These are phyloP conservation scores for Trichoderma pleuroti DNA, from an alignment of 2,329 filamentous ascomycete genomes.

Conservation along the genomic window DNA sequence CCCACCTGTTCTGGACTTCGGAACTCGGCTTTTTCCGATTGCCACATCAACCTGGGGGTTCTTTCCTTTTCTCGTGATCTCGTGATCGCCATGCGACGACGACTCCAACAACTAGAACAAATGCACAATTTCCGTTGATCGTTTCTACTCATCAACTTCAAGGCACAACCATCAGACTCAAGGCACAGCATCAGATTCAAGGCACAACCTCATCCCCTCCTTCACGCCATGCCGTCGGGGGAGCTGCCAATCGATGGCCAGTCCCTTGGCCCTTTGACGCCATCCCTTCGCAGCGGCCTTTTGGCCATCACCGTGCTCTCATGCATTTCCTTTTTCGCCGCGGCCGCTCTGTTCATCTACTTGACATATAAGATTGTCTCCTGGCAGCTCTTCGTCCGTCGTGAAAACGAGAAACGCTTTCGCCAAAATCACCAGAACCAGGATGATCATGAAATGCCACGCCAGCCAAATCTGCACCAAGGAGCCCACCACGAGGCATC, in stretches of 20 bases:
- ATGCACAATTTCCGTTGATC: not conserved
- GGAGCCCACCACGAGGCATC: not conserved
- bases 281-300: constrained; percentile 28
- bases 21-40: not conserved
- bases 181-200: not conserved
- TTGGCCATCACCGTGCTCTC: constrained; percentile 31
- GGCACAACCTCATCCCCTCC: not conserved
- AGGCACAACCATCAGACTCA: not conserved
- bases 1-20: not conserved
- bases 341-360: constrained; percentile 31
- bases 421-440: not conserved
- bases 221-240: not conserved
- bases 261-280: constrained; percentile 26
- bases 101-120: not conserved
- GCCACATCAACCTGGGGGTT: not conserved
- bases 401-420: not conserved
- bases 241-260: constrained; percentile 16
- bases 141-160: not conserved
- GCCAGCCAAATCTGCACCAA: constrained; percentile 13
- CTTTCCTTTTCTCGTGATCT: not conserved
- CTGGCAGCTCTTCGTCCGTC: constrained; percentile 28
- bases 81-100: constrained; percentile 15
- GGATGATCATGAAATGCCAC: constrained; percentile 9
- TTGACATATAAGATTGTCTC: constrained; percentile 31
- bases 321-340: constrained; percentile 31